A percentile compares a stretch with the other conserved stretches of the same genome.
phyloP scores from a whole-genome alignment of 805 yeast genomes.

The Teunomyces pallodes region DNA sequence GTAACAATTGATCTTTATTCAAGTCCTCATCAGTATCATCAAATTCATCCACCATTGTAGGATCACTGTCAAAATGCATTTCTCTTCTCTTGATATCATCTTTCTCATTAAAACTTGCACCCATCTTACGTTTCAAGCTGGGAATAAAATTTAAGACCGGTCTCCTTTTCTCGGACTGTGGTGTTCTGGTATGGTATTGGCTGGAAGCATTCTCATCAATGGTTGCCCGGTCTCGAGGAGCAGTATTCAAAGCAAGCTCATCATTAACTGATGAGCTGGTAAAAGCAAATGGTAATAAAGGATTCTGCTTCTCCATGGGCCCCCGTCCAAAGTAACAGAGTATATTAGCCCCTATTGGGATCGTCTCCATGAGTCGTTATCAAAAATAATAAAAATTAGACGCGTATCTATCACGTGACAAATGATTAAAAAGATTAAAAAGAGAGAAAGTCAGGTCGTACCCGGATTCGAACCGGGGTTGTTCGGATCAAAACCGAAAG shows the following conservation, averaged over 20 bases:
- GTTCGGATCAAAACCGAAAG: slow-evolving; percentile 78
- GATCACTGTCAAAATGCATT: slow-evolving; percentile 16
- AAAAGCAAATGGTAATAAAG: slow-evolving; percentile 51
- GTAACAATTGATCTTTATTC: slow-evolving; percentile 10
- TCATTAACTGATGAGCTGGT: slow-evolving; percentile 31
- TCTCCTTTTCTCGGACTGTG: slow-evolving; percentile 10
- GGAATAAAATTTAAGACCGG: slow-evolving; percentile 25
- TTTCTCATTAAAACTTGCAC: slow-evolving; percentile 42
- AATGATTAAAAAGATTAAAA: background rate
- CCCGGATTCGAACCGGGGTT: slow-evolving; percentile 88
- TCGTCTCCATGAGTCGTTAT: background rate
- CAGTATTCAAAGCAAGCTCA: slow-evolving; percentile 31
- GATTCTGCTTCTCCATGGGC: slow-evolving; percentile 29
- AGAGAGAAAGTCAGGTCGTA: slow-evolving; percentile 49
- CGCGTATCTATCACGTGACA: background rate
- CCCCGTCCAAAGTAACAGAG: background rate
- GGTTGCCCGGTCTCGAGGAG: slow-evolving; percentile 38
- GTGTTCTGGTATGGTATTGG: slow-evolving; percentile 39
- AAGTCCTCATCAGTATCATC: slow-evolving; percentile 12
- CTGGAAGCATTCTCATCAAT: slow-evolving; percentile 46
- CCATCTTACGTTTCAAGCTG: slow-evolving; percentile 40
- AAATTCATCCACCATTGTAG: slow-evolving; percentile 17
- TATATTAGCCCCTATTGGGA: background rate
- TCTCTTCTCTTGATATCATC: slow-evolving; percentile 38
- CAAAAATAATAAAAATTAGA: background rate